Evolutionary conservation across 2,329 filamentous ascomycete species (phyloP).

Genomic region (Claviceps maximensis): DNA sequence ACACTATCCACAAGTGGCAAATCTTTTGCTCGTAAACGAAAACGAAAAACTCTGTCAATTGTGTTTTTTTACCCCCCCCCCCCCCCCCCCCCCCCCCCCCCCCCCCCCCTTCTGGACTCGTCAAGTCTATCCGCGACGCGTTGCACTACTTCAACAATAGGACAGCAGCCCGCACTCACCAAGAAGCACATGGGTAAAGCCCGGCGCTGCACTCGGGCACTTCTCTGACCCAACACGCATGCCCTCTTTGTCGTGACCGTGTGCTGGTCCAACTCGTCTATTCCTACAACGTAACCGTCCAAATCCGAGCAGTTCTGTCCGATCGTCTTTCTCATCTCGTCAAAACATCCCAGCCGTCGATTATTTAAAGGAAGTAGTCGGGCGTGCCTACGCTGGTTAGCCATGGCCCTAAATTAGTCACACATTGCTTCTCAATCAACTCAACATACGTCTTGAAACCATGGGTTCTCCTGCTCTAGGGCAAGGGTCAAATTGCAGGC

Average conservation of each 20-base stretch:
- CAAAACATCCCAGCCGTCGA: background rate
- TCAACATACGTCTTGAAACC: constrained; percentile 72
- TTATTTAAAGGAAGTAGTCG: constrained; percentile 89
- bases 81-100: background rate
- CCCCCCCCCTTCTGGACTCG: background rate
- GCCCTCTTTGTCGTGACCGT: background rate
- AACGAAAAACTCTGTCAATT: background rate
- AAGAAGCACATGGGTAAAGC: background rate
- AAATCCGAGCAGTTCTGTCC: constrained; percentile 10
- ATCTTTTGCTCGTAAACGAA: background rate
- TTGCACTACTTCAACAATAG: background rate
- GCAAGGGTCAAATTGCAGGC: constrained; percentile 98
- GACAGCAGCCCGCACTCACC: background rate
- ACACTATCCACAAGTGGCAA: background rate
- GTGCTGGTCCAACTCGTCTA: background rate
- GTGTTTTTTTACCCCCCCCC: background rate
- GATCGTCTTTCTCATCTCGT: constrained; percentile 11
- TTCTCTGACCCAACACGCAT: background rate
- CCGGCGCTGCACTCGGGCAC: background rate
- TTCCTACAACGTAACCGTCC: background rate
- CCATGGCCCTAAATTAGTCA: background rate
- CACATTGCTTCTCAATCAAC: background rate
- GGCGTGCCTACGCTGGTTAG: constrained; percentile 50
- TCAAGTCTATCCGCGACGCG: background rate
- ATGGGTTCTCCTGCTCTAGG: constrained; percentile 94